Percentiles rank a stretch among this genome's conserved stretches.
phyloP scores from a whole-genome alignment of 192 early-diverging fungal genomes.

The Gaertneriomyces sp. region DNA sequence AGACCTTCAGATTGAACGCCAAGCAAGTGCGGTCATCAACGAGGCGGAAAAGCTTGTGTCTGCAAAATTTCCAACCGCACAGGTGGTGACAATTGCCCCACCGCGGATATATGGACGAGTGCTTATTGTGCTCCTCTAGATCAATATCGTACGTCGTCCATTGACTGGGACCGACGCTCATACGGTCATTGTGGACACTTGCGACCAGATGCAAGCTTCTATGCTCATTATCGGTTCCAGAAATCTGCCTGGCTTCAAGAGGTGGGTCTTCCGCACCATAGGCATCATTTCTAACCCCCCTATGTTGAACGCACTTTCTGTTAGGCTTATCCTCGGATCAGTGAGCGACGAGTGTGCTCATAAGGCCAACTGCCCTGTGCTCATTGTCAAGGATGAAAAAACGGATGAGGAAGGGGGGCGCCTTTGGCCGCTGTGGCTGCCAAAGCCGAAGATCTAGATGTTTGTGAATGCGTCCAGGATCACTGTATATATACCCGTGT shows the following conservation, averaged over 20 bases:
- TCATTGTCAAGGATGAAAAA: slow-evolving; percentile 8
- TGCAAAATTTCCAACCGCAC: background rate
- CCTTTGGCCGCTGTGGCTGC: slow-evolving; percentile 3
- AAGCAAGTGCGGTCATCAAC: background rate
- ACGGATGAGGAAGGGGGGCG: background rate
- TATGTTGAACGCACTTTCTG: background rate
- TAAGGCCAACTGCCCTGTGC: slow-evolving; percentile 6
- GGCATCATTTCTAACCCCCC: background rate
- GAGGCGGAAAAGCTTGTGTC: slow-evolving; percentile 7
- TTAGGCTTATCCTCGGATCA: slow-evolving; percentile 11
- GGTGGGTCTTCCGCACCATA: background rate
- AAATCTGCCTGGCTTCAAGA: slow-evolving; percentile 5
- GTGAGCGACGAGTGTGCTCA: slow-evolving; percentile 10
- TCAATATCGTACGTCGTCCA: slow-evolving; percentile 11
- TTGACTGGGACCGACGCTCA: slow-evolving; percentile 5
- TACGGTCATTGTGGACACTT: slow-evolving; percentile 12
- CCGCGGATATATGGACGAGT: too few species aligned
- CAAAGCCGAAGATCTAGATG: background rate
- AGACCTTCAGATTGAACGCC: background rate
- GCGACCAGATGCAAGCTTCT: slow-evolving; percentile 2
- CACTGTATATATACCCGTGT: too few species aligned
- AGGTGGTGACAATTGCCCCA: too few species aligned
- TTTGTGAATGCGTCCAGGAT: background rate
- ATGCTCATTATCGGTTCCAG: background rate
- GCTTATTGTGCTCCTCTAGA: slow-evolving; percentile 15